phyloP scores from a whole-genome alignment of 2,329 filamentous ascomycete genomes.

The Uncinocarpus reesii region DNA sequence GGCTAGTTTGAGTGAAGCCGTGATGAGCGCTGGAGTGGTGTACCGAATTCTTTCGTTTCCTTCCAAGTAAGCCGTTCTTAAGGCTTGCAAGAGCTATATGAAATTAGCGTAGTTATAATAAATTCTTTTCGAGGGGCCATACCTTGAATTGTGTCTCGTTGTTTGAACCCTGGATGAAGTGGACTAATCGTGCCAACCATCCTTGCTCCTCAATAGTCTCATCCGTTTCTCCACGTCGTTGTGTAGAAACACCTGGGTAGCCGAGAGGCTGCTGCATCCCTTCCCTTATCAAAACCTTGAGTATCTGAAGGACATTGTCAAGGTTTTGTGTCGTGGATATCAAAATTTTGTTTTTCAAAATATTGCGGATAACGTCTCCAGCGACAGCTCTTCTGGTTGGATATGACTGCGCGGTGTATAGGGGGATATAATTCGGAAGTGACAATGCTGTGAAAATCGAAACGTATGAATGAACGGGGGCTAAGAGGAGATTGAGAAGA shows the following conservation, averaged over 20 bases:
- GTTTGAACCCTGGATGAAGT: constrained; percentile 69
- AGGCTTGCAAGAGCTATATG: constrained; percentile 64
- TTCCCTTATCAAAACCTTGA: constrained; percentile 88
- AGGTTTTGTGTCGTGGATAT: constrained; percentile 71
- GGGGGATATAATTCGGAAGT: constrained; percentile 79
- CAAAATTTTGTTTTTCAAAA: constrained; percentile 71
- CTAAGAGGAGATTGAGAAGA: constrained; percentile 78
- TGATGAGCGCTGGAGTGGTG: constrained; percentile 86
- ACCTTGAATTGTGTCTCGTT: constrained; percentile 89
- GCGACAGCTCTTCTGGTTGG: constrained; percentile 83
- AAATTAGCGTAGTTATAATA: constrained; percentile 17
- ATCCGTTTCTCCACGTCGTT: constrained; percentile 78
- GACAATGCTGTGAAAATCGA: constrained; percentile 95
- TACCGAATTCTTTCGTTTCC: constrained; percentile 94
- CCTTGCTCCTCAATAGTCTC: constrained; percentile 98
- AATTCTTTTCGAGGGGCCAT: constrained; percentile 13
- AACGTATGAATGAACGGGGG: constrained; percentile 77
- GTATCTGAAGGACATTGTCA: constrained; percentile 76
- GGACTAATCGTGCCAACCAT: constrained; percentile 85
- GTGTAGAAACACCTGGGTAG: constrained; percentile 66
- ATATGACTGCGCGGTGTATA: constrained; percentile 86
- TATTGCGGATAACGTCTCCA: constrained; percentile 69
- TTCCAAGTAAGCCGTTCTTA: constrained; percentile 74
- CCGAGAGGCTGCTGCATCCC: constrained; percentile 73
- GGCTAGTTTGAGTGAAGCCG: constrained; percentile 78